These are phyloP conservation scores for Pseudogymnoascus verrucosus DNA, from an alignment of 2,329 filamentous ascomycete species.

Conservation along the genomic window DNA sequence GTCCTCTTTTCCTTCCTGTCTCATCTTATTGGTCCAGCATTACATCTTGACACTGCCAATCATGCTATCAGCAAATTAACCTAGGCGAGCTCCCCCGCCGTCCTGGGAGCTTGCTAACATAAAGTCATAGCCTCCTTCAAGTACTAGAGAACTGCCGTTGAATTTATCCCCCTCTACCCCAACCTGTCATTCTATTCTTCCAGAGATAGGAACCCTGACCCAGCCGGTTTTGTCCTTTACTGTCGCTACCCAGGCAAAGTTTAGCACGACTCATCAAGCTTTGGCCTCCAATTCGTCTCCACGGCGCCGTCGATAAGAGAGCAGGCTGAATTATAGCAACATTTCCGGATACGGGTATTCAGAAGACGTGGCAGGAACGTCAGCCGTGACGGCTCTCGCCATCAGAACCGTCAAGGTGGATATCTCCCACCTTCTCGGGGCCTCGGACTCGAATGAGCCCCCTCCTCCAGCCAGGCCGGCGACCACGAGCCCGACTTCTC, in stretches of 20 bases:
- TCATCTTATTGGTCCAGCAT: constrained; percentile 9
- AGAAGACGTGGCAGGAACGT: constrained; percentile 14
- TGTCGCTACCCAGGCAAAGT: not conserved
- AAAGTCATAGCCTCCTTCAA: constrained; percentile 6
- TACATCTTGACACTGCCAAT: constrained; percentile 8
- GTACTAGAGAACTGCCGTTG: constrained; percentile 5
- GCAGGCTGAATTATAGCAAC: constrained; percentile 16
- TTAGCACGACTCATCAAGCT: not conserved
- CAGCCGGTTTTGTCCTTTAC: not conserved
- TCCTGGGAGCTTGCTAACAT: constrained; percentile 1
- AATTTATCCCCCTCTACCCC: constrained; percentile 4
- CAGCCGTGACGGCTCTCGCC: constrained; percentile 28
- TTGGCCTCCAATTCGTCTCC: not conserved
- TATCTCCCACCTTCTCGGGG: constrained; percentile 85
- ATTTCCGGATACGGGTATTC: constrained; percentile 20
- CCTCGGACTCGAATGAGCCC: constrained; percentile 65
- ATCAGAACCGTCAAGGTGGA: constrained; percentile 68
- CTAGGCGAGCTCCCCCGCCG: constrained; percentile 8
- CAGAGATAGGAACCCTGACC: constrained; percentile 2
- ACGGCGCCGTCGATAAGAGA: constrained; percentile 4
- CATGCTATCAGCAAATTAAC: constrained; percentile 6
- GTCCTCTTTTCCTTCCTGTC: constrained; percentile 2
- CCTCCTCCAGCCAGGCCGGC: constrained; percentile 37
- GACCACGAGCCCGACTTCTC: constrained; percentile 31
- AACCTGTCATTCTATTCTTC: constrained; percentile 3